Base-by-base conservation (phyloP, 2,329 filamentous ascomycete genomes). In the Xylaria sp. region DNA sequence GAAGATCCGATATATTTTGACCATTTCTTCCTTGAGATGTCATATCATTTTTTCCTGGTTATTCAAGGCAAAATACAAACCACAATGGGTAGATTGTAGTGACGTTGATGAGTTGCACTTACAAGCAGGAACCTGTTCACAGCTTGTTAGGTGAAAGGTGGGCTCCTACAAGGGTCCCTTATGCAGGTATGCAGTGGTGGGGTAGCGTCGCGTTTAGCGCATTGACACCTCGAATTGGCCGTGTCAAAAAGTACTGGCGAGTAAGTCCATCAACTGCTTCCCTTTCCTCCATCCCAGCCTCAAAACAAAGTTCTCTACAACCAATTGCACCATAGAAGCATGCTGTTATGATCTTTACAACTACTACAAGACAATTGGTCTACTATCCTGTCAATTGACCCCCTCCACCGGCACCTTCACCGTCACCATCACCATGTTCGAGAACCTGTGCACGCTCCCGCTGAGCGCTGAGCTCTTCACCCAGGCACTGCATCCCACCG, bases 381-480 rank as follows among this genome's bases (percentile, higher is more conserved):
- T 38, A 13, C 26, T 38, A 4, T 51, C 31, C 31, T 31, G 53
- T 51, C 28, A 28, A 59, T 7, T 23, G 4, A 17, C 28, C 58
- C 42, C 28, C 44, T 26, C 15, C 38, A 63, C 59, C 64, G 38
- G 15, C 44, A 23, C 46, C 54, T 15, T 17, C 13, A 40, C 15
- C 28, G 15, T 13, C 28, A 74, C 71, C 76, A 97, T 13, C 28
- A 74, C 71, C 76, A 97, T 97, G 93, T 93, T 97, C 78, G 94
- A 97, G 80, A 97, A 93, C 72, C 87, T 97, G 72, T 97, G 95
- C 85, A 93, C 92, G 31, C 88, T 98, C 54, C 94, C 94, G 71
- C 89, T 98, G 56, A 88, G 88, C 66, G 88, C 92, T 66, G 96
- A 98, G 77, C 86, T 99, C 75, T 98, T 99, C 82, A 83, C 93